These are phyloP conservation scores for Mycena maculata DNA, from an alignment of 768 basidiomycete species.

Conservation along the genomic window DNA sequence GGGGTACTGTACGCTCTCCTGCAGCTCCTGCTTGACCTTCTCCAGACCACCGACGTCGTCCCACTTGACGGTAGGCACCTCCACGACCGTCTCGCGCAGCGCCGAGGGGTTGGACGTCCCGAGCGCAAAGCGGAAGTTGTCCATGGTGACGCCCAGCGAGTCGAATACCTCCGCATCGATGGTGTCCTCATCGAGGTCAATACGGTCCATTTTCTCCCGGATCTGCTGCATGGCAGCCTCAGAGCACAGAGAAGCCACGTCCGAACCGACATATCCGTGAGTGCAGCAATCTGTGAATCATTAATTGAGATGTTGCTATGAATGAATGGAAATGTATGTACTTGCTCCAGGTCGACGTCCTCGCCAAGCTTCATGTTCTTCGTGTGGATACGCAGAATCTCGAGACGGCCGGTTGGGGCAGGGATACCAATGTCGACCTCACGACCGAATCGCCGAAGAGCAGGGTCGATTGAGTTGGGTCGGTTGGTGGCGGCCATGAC, in stretches of 20 bases:
- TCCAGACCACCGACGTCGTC: slow-evolving; percentile 99
- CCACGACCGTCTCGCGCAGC: slow-evolving; percentile 98
- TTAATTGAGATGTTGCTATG: neutral
- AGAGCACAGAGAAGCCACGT: slow-evolving; percentile 96
- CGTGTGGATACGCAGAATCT: too few species aligned
- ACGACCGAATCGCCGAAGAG: slow-evolving; percentile 97
- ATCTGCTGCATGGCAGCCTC: slow-evolving; percentile 99
- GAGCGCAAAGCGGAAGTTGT: slow-evolving; percentile 99
- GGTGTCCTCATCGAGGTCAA: slow-evolving; percentile 96
- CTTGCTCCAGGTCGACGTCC: too few species aligned
- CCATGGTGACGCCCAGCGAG: slow-evolving; percentile 99
- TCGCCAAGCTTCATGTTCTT: too few species aligned
- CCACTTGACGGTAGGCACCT: slow-evolving; percentile 99
- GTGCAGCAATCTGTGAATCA: slow-evolving; percentile 89
- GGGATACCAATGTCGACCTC: slow-evolving; percentile 99
- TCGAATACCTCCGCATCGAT: slow-evolving; percentile 99
- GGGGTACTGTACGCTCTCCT: slow-evolving; percentile 99
- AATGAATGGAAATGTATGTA: slow-evolving; percentile 41
- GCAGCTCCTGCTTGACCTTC: slow-evolving; percentile 98
- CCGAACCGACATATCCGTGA: slow-evolving; percentile 99
- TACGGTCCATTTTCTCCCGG: slow-evolving; percentile 99
- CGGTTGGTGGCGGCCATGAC: slow-evolving; percentile 99
- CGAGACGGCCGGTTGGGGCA: too few species aligned
- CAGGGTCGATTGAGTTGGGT: slow-evolving; percentile 99
- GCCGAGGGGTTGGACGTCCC: slow-evolving; percentile 98